A percentile compares a stretch with the other conserved stretches of the same genome.
Conservation (phyloP, 2,329 filamentous ascomycete genomes). For the Fusarium subtropicale region DNA sequence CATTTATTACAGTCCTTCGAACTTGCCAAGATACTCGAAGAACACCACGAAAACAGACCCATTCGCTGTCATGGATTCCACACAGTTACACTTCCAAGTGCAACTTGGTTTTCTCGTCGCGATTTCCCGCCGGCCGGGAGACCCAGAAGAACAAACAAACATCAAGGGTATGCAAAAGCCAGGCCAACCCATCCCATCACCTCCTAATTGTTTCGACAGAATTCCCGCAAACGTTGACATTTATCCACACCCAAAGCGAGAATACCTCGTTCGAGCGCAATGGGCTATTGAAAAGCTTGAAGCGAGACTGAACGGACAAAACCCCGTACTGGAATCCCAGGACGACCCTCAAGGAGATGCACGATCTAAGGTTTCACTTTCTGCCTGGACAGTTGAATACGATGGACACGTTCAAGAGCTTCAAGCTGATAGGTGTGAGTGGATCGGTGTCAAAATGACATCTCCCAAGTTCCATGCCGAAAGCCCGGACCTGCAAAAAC, state of each 20-base stretch:
- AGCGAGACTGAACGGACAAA: background rate
- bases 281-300: constrained; percentile 18
- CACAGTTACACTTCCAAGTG: background rate
- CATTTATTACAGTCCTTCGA: background rate
- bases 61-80: background rate
- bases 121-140: background rate
- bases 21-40: background rate
- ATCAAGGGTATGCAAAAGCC: background rate
- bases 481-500: background rate
- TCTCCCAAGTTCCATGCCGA: constrained; percentile 12
- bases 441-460: constrained; percentile 30
- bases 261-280: constrained; percentile 6
- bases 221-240: background rate
- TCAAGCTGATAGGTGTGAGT: constrained; percentile 22
- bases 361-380: background rate
- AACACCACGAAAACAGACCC: background rate
- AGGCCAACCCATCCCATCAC: background rate
- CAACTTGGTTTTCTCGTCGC: constrained; percentile 20
- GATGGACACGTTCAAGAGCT: constrained; percentile 17
- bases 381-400: constrained; percentile 17
- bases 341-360: background rate
- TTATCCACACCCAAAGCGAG: background rate
- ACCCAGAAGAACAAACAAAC: background rate
- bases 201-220: background rate
- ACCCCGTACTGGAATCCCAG: background rate